A percentile compares a stretch with the other conserved stretches of the same genome.
phyloP scores from a whole-genome alignment of 2,329 filamentous ascomycete species.

The Penicillium aurantiogriseum region DNA sequence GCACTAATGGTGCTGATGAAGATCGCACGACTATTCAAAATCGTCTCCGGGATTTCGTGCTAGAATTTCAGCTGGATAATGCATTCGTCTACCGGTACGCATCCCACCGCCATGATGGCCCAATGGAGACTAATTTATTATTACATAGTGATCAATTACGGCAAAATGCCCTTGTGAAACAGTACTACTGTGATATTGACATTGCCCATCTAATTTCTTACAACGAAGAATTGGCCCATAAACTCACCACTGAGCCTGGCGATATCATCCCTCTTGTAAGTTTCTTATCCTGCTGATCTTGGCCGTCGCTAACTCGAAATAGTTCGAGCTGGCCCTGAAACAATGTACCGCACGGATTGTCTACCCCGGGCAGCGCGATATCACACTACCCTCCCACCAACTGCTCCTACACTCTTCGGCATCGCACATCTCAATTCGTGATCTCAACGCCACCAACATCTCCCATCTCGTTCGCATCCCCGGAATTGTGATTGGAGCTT shows the following conservation, averaged over 20 bases:
- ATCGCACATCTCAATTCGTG: conserved; percentile 86
- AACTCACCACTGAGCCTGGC: conserved; percentile 81
- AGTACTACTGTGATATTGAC: conserved; percentile 94
- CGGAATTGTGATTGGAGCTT: conserved; percentile 95
- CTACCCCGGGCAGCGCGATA: conserved; percentile 68
- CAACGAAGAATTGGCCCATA: conserved; percentile 91
- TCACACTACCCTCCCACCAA: conserved; percentile 84
- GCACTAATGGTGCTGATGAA: conserved; percentile 65
- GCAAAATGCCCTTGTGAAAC: conserved; percentile 90
- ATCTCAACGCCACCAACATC: conserved; percentile 88
- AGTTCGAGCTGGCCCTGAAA: conserved; percentile 90
- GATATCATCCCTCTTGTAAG: conserved; percentile 88
- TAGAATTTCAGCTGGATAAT: conserved; percentile 92
- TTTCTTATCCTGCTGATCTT: background rate
- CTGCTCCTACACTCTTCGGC: conserved; percentile 91
- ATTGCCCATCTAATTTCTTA: conserved; percentile 94
- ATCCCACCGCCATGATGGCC: conserved; percentile 6
- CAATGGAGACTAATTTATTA: conserved; percentile 3
- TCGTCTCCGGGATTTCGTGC: conserved; percentile 83
- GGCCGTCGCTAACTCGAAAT: conserved; percentile 6
- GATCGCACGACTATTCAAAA: conserved; percentile 70
- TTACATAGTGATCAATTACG: conserved; percentile 78
- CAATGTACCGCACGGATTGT: conserved; percentile 92
- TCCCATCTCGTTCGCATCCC: conserved; percentile 94
- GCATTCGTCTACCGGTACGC: conserved; percentile 85